Evolutionary conservation across 169 alveolate genomes (phyloP).

Genomic region (Babesia bovis): DNA sequence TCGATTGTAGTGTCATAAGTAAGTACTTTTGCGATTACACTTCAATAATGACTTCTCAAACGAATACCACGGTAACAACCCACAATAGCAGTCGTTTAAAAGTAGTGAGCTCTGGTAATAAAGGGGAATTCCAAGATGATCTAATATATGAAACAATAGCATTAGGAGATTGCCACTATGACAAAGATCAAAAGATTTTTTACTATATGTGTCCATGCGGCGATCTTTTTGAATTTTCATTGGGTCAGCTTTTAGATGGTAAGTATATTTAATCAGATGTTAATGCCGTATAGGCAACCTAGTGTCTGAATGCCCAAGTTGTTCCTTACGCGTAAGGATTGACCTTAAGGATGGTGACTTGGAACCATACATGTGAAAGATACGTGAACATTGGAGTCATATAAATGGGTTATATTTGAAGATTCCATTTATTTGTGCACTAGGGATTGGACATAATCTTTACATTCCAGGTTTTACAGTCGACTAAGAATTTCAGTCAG

Average conservation of each 20-base stretch:
- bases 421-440: not conserved
- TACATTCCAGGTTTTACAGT: no score
- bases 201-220: conserved; percentile 66
- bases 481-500: no score
- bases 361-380: conserved; percentile 24
- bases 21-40: conserved; percentile 2
- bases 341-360: conserved; percentile 50
- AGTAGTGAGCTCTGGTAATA: conserved; percentile 32
- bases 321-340: conserved; percentile 50
- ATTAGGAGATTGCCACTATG: conserved; percentile 62
- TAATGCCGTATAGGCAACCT: conserved; percentile 28
- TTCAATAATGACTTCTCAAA: not conserved
- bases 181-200: conserved; percentile 30
- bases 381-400: no score
- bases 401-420: no score
- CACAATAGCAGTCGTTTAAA: not conserved
- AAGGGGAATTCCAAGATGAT: conserved; percentile 51
- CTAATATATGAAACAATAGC: conserved; percentile 52
- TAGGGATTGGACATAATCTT: not conserved
- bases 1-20: not conserved
- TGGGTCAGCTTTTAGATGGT: conserved; percentile 49
- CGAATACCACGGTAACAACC: conserved; percentile 1
- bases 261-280: not conserved
- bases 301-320: conserved; percentile 67
- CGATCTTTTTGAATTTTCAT: conserved; percentile 52